phyloP scores from a whole-genome alignment of 352 stramenopile genomes.

The Globisporangium perplexum region DNA sequence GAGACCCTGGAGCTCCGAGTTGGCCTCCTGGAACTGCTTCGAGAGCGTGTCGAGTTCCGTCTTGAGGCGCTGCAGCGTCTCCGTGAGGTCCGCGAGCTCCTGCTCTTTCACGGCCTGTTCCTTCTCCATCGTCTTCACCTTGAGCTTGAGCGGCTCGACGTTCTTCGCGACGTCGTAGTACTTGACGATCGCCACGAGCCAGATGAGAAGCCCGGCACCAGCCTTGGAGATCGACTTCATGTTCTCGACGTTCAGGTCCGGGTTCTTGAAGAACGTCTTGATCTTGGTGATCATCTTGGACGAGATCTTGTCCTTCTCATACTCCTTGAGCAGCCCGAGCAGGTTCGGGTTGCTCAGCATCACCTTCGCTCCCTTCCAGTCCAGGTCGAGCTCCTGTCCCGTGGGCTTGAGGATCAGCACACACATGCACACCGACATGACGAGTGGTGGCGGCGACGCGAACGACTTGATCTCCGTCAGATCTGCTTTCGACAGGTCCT shows the following conservation, averaged over 20 bases:
- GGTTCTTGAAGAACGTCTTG: constrained; percentile 93
- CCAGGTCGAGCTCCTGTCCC: constrained; percentile 87
- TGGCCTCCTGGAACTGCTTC: constrained; percentile 87
- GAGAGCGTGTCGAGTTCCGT: constrained; percentile 89
- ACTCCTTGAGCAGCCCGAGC: constrained; percentile 90
- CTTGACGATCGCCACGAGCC: constrained; percentile 94
- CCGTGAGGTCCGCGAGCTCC: constrained; percentile 74
- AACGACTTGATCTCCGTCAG: constrained; percentile 96
- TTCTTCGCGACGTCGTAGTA: constrained; percentile 96
- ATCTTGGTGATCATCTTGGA: constrained; percentile 94
- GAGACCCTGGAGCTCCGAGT: constrained; percentile 88
- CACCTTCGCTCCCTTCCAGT: constrained; percentile 93
- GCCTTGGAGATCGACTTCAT: constrained; percentile 94
- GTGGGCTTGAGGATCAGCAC: constrained; percentile 90
- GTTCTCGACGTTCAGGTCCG: constrained; percentile 91
- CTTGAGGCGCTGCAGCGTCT: constrained; percentile 83
- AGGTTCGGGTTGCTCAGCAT: constrained; percentile 93
- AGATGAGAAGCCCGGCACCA: constrained; percentile 87
- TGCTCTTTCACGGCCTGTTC: constrained; percentile 90
- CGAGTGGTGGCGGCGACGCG: constrained; percentile 87
- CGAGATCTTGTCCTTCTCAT: constrained; percentile 95
- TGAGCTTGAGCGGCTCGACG: constrained; percentile 88
- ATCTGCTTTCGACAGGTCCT: constrained; percentile 94
- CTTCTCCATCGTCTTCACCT: constrained; percentile 93
- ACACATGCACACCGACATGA: constrained; percentile 94